phyloP scores from a whole-genome alignment of 2,329 filamentous ascomycete genomes.

The Aphanoascus verrucosus region DNA sequence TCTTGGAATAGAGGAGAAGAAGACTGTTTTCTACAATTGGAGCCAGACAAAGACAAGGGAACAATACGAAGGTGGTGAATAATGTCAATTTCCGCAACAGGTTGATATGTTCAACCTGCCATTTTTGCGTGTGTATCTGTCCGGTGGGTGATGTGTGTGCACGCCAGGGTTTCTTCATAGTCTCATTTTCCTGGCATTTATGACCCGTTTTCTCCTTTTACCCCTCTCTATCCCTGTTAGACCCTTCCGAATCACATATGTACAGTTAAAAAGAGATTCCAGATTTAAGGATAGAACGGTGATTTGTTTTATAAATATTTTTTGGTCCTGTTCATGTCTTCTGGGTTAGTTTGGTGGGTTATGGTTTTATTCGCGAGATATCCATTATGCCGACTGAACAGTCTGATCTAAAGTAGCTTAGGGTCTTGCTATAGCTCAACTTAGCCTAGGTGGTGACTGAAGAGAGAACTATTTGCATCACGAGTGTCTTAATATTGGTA shows the following conservation, averaged over 20 bases:
- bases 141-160: neutral
- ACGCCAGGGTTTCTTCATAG: neutral
- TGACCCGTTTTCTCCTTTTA: neutral
- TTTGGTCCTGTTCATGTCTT: neutral
- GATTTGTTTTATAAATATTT: neutral
- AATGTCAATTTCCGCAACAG: constrained; percentile 1
- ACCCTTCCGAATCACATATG: constrained; percentile 4
- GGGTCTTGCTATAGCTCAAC: too few relatives aligned
- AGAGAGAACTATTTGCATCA: too few relatives aligned
- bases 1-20: too few relatives aligned
- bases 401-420: too few relatives aligned
- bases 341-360: neutral
- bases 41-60: neutral
- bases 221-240: neutral
- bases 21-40: neutral
- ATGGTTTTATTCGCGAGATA: too few relatives aligned
- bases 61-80: neutral
- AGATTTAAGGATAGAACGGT: constrained; percentile 2
- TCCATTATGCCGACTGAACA: too few relatives aligned
- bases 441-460: too few relatives aligned
- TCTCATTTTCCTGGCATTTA: neutral
- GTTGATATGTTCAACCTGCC: neutral
- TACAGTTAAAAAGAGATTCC: constrained; percentile 1
- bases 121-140: constrained; percentile 4
- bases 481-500: too few relatives aligned